Conservation (phyloP, 1,139 yeast species). For the Magnusiomyces clavatus region DNA sequence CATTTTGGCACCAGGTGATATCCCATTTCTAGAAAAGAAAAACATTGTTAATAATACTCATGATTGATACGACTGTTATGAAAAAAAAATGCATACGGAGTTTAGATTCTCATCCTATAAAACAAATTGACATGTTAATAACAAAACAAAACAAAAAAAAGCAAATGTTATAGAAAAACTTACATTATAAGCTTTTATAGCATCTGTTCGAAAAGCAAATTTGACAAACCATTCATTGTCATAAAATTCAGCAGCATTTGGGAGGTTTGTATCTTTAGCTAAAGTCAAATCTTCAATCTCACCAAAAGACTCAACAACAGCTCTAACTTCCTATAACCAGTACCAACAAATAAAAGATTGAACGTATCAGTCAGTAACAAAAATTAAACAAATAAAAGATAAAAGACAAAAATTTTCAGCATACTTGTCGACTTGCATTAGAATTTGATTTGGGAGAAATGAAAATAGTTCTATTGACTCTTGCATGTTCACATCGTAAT, state of each 20-base stretch:
- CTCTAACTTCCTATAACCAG: constrained; percentile 31
- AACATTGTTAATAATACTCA: not conserved
- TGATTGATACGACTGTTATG: no score
- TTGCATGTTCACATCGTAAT: constrained; percentile 83
- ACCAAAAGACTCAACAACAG: constrained; percentile 49
- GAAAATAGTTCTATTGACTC: constrained; percentile 79
- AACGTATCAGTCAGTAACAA: no score
- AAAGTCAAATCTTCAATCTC: constrained; percentile 58
- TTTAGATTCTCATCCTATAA: constrained; percentile 1
- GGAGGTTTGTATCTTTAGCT: constrained; percentile 20
- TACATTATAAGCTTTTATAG: constrained; percentile 71
- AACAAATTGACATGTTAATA: constrained; percentile 66
- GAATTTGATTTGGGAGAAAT: constrained; percentile 19
- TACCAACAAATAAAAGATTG: not conserved
- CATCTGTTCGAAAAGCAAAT: constrained; percentile 82
- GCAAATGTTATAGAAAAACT: constrained; percentile 9
- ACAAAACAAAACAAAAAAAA: constrained; percentile 36
- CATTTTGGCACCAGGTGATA: constrained; percentile 15
- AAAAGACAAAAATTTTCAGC: not conserved
- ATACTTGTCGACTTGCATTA: constrained; percentile 9
- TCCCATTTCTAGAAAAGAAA: constrained; percentile 12
- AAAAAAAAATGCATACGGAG: not conserved
- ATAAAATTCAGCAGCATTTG: constrained; percentile 13
- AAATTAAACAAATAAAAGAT: not conserved
- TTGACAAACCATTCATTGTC: constrained; percentile 66